Conservation (phyloP, 2,329 filamentous ascomycete species). For the Plectosphaerella sp. region DNA sequence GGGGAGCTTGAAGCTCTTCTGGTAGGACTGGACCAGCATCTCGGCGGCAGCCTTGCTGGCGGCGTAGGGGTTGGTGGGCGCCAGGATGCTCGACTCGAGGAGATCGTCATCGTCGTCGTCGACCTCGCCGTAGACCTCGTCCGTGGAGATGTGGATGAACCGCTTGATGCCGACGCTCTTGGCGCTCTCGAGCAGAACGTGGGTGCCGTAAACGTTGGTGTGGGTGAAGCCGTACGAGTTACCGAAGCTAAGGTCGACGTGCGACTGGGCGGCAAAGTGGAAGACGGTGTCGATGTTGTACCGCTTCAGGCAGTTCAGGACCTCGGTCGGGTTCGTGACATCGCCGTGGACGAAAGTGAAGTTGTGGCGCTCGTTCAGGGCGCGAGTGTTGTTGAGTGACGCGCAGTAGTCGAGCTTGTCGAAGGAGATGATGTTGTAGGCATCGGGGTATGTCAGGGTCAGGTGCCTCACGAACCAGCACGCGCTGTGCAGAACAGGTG, state of each 20-base stretch:
- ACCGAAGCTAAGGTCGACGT: conserved; percentile 78
- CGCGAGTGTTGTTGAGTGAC: conserved; percentile 72
- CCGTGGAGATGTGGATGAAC: conserved; percentile 80
- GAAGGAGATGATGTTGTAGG: conserved; percentile 77
- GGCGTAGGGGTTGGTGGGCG: conserved; percentile 78
- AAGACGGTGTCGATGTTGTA: conserved; percentile 75
- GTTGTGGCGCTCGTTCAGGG: conserved; percentile 63
- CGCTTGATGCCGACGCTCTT: conserved; percentile 66
- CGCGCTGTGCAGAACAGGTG: conserved; percentile 44
- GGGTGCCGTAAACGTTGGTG: conserved; percentile 81
- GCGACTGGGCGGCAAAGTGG: conserved; percentile 82
- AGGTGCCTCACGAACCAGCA: conserved; percentile 82
- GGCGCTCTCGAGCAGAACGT: conserved; percentile 73
- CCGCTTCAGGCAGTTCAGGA: conserved; percentile 65
- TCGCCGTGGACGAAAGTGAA: conserved; percentile 79
- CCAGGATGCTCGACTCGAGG: conserved; percentile 68
- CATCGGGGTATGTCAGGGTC: conserved; percentile 64
- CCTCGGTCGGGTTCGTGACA: conserved; percentile 66
- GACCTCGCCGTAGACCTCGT: conserved; percentile 82
- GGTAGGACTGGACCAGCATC: conserved; percentile 84
- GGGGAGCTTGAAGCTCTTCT: conserved; percentile 76
- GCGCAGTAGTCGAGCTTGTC: conserved; percentile 84
- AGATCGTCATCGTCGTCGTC: conserved; percentile 67
- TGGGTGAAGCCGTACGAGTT: conserved; percentile 79
- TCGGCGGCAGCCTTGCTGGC: conserved; percentile 78